phyloP scores from a whole-genome alignment of 169 alveolate genomes.

The Plasmodium vivax region DNA sequence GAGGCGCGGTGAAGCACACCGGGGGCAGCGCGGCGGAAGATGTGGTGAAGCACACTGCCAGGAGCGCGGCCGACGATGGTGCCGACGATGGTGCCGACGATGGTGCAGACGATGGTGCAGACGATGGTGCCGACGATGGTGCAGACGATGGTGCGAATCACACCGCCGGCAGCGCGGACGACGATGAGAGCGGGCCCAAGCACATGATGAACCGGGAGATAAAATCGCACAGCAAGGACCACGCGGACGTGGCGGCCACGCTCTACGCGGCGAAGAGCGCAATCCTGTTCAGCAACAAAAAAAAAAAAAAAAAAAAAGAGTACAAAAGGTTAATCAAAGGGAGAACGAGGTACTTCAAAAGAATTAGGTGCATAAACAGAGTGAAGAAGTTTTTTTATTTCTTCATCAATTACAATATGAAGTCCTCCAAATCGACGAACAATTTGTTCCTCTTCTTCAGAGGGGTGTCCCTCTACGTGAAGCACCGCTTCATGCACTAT shows the following conservation, averaged over 20 bases:
- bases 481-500: slow-evolving; percentile 44
- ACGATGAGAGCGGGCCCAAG: not conserved
- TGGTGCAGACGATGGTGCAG: no score
- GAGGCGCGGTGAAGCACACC: not conserved
- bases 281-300: slow-evolving; percentile 27
- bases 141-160: no score
- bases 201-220: not conserved
- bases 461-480: slow-evolving; percentile 27
- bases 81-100: not conserved
- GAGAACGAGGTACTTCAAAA: not conserved
- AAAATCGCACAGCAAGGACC: not conserved
- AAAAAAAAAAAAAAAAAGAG: not conserved
- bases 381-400: slow-evolving; percentile 20
- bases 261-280: slow-evolving; percentile 26
- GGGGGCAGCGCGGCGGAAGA: not conserved
- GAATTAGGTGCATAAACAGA: not conserved
- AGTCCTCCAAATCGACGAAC: slow-evolving; percentile 29
- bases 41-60: not conserved
- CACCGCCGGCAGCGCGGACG: not conserved
- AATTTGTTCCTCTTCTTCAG: slow-evolving; percentile 34
- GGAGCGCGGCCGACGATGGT: not conserved
- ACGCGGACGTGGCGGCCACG: not conserved
- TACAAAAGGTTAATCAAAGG: not conserved
- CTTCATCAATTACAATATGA: slow-evolving; percentile 59
- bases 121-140: no score